phyloP scores from a whole-genome alignment of 768 basidiomycete genomes.

The Rubroboletus pulcherrimus region DNA sequence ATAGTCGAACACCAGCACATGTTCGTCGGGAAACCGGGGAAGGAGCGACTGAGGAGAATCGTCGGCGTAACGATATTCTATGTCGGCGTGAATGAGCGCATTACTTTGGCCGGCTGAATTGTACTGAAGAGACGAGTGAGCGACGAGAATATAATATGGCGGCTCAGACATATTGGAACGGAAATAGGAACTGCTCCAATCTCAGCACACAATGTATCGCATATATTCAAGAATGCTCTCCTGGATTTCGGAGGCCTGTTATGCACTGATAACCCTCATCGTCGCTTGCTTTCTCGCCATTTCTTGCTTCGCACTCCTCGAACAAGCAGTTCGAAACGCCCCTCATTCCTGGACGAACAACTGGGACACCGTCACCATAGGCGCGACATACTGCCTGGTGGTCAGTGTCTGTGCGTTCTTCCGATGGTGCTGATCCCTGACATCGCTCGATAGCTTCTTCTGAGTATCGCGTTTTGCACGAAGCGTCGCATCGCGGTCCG shows the following conservation, averaged over 20 bases:
- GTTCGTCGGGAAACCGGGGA: slow-evolving; percentile 58
- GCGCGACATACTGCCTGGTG: slow-evolving; percentile 65
- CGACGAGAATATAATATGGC: slow-evolving; percentile 69
- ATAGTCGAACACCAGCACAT: slow-evolving; percentile 71
- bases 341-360: slow-evolving; percentile 57
- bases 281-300: slow-evolving; percentile 54
- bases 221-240: slow-evolving; percentile 39
- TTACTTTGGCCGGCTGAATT: slow-evolving; percentile 37
- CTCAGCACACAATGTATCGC: slow-evolving; percentile 16
- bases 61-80: slow-evolving; percentile 81
- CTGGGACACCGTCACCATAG: slow-evolving; percentile 64
- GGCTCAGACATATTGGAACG: slow-evolving; percentile 26
- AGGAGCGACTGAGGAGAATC: slow-evolving; percentile 67
- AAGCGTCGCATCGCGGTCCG: slow-evolving; percentile 69
- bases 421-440: not conserved
- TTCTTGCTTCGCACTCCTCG: slow-evolving; percentile 61
- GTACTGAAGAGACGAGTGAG: slow-evolving; percentile 46
- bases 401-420: slow-evolving; percentile 40
- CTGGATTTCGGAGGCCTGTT: slow-evolving; percentile 53
- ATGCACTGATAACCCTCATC: slow-evolving; percentile 48
- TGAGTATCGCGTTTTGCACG: slow-evolving; percentile 58
- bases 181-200: not conserved
- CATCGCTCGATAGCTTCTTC: slow-evolving; percentile 41
- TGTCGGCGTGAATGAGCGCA: slow-evolving; percentile 53
- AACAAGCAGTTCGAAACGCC: slow-evolving; percentile 69